A percentile compares a stretch with the other conserved stretches of the same genome.
These are phyloP conservation scores for Stephania japonica DNA, from an alignment of 164 flowering plant genomes.

Conservation along the genomic window DNA sequence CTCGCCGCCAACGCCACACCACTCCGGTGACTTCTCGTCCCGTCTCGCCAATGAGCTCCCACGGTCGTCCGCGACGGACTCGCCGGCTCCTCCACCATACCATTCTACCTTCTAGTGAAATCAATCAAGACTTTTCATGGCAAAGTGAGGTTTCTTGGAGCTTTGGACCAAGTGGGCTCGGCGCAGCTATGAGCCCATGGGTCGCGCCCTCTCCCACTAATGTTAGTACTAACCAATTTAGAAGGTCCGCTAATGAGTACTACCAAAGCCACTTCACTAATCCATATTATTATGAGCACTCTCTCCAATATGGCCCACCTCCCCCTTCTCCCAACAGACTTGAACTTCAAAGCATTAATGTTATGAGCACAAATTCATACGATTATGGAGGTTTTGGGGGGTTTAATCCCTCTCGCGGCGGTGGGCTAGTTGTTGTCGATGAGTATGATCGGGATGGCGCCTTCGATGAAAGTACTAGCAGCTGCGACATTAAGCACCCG, in stretches of 20 bases:
- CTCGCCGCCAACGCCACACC: slow-evolving; percentile 21
- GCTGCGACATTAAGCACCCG: slow-evolving; percentile 5
- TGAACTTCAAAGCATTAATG: slow-evolving; percentile 56
- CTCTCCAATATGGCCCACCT: slow-evolving; percentile 12
- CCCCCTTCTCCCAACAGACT: slow-evolving; percentile 29
- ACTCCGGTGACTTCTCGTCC: slow-evolving; percentile 32
- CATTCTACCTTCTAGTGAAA: slow-evolving; percentile 32
- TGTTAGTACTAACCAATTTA: slow-evolving; percentile 14
- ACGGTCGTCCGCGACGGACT: neutral
- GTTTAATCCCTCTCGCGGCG: slow-evolving; percentile 8
- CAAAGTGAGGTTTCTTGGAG: slow-evolving; percentile 67
- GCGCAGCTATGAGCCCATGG: slow-evolving; percentile 60
- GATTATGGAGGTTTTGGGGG: neutral
- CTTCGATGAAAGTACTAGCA: no score
- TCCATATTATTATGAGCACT: slow-evolving; percentile 22
- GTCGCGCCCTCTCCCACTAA: slow-evolving; percentile 17
- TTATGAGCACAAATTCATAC: neutral
- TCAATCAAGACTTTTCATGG: slow-evolving; percentile 45
- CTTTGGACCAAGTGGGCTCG: slow-evolving; percentile 50
- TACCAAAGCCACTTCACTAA: slow-evolving; percentile 35
- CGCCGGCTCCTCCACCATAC: slow-evolving; percentile 21
- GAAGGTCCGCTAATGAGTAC: slow-evolving; percentile 46
- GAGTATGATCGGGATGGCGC: no score
- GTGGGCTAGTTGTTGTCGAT: no score
- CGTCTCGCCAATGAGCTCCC: slow-evolving; percentile 20